Evolutionary conservation across 768 basidiomycete genomes (phyloP).

Genomic region (Boletus coccyginus): DNA sequence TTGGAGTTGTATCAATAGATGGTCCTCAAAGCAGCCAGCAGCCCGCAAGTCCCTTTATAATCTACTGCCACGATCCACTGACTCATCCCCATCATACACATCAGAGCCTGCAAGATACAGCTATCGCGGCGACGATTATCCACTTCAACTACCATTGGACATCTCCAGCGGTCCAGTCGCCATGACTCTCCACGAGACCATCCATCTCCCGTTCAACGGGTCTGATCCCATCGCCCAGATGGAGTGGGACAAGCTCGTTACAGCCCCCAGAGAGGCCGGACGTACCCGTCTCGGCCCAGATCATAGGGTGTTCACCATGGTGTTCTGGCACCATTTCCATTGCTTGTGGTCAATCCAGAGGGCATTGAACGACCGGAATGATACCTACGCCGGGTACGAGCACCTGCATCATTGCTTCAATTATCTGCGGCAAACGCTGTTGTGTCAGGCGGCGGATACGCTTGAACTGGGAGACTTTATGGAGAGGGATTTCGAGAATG

Average conservation of each 20-base stretch:
- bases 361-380: constrained; percentile 10
- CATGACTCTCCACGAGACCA: constrained; percentile 13
- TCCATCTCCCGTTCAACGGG: constrained; percentile 6
- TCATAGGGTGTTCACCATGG: constrained; percentile 8
- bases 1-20: constrained; percentile 1
- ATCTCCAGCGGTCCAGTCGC: constrained; percentile 2
- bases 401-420: constrained; percentile 16
- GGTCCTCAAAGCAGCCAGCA: neutral
- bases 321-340: constrained; percentile 13
- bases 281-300: constrained; percentile 14
- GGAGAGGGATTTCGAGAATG: constrained; percentile 8
- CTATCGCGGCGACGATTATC: constrained; percentile 13
- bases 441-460: constrained; percentile 14
- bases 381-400: constrained; percentile 2
- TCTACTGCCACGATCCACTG: too few relatives aligned
- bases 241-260: constrained; percentile 13
- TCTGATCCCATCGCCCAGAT: constrained; percentile 2
- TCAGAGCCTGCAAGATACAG: neutral
- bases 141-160: constrained; percentile 3
- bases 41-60: neutral
- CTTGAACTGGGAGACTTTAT: constrained; percentile 17
- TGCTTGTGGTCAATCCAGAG: constrained; percentile 14
- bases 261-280: constrained; percentile 3
- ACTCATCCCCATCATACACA: neutral
- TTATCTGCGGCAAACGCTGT: constrained; percentile 10